Base-by-base conservation (phyloP, 805 yeast species). In the Yamadazyma akitaensis region DNA sequence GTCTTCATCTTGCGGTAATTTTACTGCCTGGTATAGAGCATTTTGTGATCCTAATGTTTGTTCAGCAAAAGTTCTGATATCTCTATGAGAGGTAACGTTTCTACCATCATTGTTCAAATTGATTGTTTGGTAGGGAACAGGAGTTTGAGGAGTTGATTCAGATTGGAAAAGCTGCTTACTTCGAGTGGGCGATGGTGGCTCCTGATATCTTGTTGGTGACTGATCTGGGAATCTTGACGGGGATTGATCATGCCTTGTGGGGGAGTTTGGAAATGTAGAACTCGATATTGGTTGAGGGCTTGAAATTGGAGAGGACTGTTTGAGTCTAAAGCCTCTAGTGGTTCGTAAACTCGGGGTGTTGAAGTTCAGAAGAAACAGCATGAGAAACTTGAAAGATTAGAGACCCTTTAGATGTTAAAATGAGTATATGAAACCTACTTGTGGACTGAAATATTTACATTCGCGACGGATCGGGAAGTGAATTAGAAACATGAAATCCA, bases 41-140 rank as follows among this genome's bases (percentile, higher is more conserved):
- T 92, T 84, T 31, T 92, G 96, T 0, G 97, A 85, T 0, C 99
- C 99, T 42, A 94, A 73, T 0, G 99, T 92, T 37, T 95, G 90
- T 62, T 92, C 98, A 0, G 97, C 99, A 58, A 90, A 89, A 59
- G 76, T 82, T 50, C 96, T 79, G 47, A 94, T 80, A 59, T 87
- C 94, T 57, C 75, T 81, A 60, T 87, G 96, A 5, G 73, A 62
- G 1, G 74, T 65, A n/a, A 70, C 74, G 14, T 46, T 45, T 36
- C 44, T 40, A 5, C 42, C 44, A 19, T 64, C 59, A 24, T 51
- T 47, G 21, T 58, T 54, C 32, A 56, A 48, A 50, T 60, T 62
- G 28, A 65, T 62, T 14, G 72, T 64, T 41, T 64, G 71, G 44
- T 61, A 65, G n/a, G 64, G 66, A 24, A 40, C 46, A 1, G 47